Base-by-base conservation (phyloP, 2,329 filamentous ascomycete species). In the Falciphora oryzae region DNA sequence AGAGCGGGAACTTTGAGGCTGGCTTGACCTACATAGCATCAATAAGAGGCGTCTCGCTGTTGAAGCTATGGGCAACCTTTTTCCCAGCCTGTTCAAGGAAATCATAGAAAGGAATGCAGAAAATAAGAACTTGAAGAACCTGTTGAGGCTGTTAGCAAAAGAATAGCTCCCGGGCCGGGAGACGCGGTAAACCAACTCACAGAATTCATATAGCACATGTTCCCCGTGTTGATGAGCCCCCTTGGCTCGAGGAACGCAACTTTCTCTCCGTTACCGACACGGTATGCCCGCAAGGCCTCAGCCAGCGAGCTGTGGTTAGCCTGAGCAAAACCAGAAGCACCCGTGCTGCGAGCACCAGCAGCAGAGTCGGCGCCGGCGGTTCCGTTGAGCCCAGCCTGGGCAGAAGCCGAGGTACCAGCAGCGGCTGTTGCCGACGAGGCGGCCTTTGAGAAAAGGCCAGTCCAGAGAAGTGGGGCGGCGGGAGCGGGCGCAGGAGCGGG, bases 201-300 rank as follows among this genome's bases (percentile, higher is more conserved):
- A 68, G 95, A 97, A 81, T 98, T 99, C 95, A 99, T 98, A 79
- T 99, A 99, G 78, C 95, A 99, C 91, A 98, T 96, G 74, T 99
- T 98, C 62, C 95, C 95, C 57, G 94, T 96, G 78, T 99, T 99
- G 70, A 97, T 91, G 73, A 99, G 84, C 61, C 95, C 95, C 69
- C 94, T 87, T 62, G 95, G 95, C 77, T 98, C 92, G 62, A 99
- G 83, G 73, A 97, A 97, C 25, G 90, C 82, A 69, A 94, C 80
- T 71, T 89, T 91, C 38, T 85, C 79, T 53, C 83, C 82, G 53
- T 82, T 81, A 65, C 86, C 83, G 29, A 93, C 87, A 63, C 84
- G 85, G 75, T 93, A 95, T 32, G 86, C 85, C 62, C 84, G 84
- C 63, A 99, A 82, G 50, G 91, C 91, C 70, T 97, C 91, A 4